Percentiles rank a stretch among this genome's conserved stretches.
Conservation (phyloP, 371 early-diverging fungal genomes). For the Actinomucor elegans region DNA sequence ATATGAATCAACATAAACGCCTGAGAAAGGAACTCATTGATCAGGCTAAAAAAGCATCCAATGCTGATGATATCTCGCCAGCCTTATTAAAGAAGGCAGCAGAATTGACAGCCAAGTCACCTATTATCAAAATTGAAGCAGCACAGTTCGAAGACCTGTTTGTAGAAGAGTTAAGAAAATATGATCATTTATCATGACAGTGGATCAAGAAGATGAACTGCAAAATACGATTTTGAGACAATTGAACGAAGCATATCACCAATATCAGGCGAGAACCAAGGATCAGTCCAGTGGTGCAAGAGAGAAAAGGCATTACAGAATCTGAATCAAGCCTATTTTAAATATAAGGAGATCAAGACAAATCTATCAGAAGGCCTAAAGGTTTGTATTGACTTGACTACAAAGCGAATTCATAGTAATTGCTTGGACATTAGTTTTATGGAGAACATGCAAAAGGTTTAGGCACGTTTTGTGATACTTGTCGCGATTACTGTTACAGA, state of each 20-base stretch:
- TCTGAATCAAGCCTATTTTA: conserved; percentile 66
- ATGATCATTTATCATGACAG: conserved; percentile 63
- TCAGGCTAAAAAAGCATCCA: conserved; percentile 39
- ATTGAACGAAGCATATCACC: conserved; percentile 61
- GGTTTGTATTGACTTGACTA: conserved; percentile 10
- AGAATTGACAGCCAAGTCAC: conserved; percentile 53
- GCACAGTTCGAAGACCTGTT: conserved; percentile 81
- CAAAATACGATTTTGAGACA: conserved; percentile 64
- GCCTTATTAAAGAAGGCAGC: conserved; percentile 48
- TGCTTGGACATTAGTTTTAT: conserved; percentile 57
- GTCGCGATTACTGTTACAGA: conserved; percentile 68
- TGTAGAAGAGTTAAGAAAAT: conserved; percentile 66
- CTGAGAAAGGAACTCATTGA: conserved; percentile 31
- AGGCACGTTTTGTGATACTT: conserved; percentile 54
- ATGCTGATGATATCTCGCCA: conserved; percentile 74
- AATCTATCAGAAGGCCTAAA: conserved; percentile 72
- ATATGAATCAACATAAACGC: conserved; percentile 33
- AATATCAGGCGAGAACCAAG: conserved; percentile 59
- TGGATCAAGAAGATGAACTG: conserved; percentile 53
- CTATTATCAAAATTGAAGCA: conserved; percentile 72
- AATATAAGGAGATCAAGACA: conserved; percentile 63
- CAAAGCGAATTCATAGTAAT: not conserved
- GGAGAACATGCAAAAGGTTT: conserved; percentile 64
- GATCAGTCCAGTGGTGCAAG: conserved; percentile 48
- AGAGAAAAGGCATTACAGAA: conserved; percentile 72